Evolutionary conservation across 2,329 filamentous ascomycete genomes (phyloP), one percentile per base, ranked within the genome.

Genomic region (Xylaria sp.): DNA sequence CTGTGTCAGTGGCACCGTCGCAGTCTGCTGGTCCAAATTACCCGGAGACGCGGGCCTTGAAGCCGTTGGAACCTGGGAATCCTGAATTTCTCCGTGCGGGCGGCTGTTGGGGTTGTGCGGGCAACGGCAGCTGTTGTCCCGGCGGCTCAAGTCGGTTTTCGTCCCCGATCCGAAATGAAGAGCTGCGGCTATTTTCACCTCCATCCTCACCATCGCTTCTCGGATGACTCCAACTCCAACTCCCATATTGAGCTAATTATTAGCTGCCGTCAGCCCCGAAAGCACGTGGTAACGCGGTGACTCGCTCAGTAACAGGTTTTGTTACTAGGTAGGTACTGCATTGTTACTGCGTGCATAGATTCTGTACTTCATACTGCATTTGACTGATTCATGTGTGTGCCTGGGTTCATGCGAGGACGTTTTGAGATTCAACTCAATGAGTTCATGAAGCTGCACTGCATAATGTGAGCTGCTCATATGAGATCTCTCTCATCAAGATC

Each of bases 31-130:
- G 23, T 30, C 23, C 23, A 30, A 65, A 63, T 64, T 61, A 13
- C 19, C 61, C 63, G 61, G 63, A 62, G 46, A 60, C n/a, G 47
- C 64, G 64, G 64, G 59, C 64, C 64, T 65, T 47, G 48, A n/a
- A 65, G 53, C 64, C 64, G 64, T 59, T 35, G 52, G 16, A 16
- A 16, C 16, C 16, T 16, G 16, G 23, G 23, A 63, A 58, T 59
- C 54, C 55, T 19, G 44, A 19, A 16, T 60, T 59, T 61, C 60
- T 59, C 60, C 63, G 57, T 48, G 34, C 34, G 48, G 52, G 57
- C 48, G 53, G 54, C 37, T 13, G 8, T 42, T 13, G 39, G 57
- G 51, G 58, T 47, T 54, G 51, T 64, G 52, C 61, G 58, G 54
- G 59, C 50, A 34, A 63, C 57, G 61, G 59, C 53, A 59, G 61